phyloP scores from a whole-genome alignment of 768 basidiomycete genomes.

The Tylopilus felleus region DNA sequence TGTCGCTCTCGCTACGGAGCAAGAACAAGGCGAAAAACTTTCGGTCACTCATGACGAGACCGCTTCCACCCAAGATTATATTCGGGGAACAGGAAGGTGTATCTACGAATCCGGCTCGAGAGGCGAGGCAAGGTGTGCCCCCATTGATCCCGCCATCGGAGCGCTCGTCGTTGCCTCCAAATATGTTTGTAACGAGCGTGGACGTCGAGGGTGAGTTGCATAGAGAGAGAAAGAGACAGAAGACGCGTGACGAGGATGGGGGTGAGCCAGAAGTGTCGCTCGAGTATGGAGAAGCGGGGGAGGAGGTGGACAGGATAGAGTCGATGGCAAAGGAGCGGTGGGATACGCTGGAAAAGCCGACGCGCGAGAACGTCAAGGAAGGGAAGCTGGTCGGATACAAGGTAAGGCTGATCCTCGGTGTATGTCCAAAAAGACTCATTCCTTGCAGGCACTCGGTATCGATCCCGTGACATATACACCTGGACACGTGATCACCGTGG shows the following conservation, averaged over 20 bases:
- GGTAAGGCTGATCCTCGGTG: slow-evolving; percentile 28
- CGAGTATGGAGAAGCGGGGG: not conserved
- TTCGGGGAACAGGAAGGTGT: slow-evolving; percentile 35
- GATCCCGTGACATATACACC: slow-evolving; percentile 59
- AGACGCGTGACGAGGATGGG: slow-evolving; percentile 22
- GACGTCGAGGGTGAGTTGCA: slow-evolving; percentile 55
- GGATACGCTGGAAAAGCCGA: slow-evolving; percentile 22
- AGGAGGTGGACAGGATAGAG: slow-evolving; percentile 9
- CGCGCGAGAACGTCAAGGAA: slow-evolving; percentile 20
- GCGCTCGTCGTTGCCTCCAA: slow-evolving; percentile 51
- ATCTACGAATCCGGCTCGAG: not conserved
- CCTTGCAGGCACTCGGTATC: slow-evolving; percentile 51
- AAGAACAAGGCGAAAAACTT: slow-evolving; percentile 76
- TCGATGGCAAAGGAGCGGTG: slow-evolving; percentile 14
- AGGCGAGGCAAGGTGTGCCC: slow-evolving; percentile 7
- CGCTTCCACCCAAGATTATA: slow-evolving; percentile 49
- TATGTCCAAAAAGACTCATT: too few species aligned
- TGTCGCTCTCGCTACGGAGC: slow-evolving; percentile 53
- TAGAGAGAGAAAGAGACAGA: slow-evolving; percentile 36
- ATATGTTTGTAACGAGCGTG: slow-evolving; percentile 68
- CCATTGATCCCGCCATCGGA: slow-evolving; percentile 64
- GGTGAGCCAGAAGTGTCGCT: not conserved
- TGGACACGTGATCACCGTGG: slow-evolving; percentile 51
- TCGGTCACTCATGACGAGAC: slow-evolving; percentile 46
- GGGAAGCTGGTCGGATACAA: slow-evolving; percentile 47